Evolutionary conservation across 345 rosid species (phyloP).

Genomic region (Erysimum cheiranthoides): DNA sequence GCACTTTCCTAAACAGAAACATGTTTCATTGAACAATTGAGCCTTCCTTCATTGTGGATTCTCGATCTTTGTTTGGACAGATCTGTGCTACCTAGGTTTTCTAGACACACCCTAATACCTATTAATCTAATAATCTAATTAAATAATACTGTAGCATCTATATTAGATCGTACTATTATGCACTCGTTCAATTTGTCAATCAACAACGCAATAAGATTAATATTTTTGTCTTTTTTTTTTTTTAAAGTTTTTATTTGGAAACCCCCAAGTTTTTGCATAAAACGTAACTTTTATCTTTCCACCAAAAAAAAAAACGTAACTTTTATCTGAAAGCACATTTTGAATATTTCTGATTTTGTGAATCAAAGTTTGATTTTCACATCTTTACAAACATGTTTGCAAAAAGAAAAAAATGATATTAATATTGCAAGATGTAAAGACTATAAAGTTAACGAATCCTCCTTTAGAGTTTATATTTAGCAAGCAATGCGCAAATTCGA

Average conservation of each 20-base stretch:
- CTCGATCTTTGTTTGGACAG: constrained; percentile 43
- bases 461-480: too few species aligned
- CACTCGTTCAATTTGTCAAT: constrained; percentile 17
- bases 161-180: constrained; percentile 3
- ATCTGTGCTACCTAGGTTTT: constrained; percentile 42
- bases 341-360: background rate
- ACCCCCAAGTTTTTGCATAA: too few species aligned
- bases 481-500: background rate
- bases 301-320: too few species aligned
- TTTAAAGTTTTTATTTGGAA: background rate
- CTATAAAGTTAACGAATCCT: too few species aligned
- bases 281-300: too few species aligned
- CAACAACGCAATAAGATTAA: background rate
- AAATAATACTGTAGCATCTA: background rate
- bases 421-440: too few species aligned
- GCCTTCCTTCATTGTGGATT: constrained; percentile 30
- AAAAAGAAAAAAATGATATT: too few species aligned
- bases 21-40: constrained; percentile 40
- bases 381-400: too few species aligned
- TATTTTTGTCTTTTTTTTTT: background rate
- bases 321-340: background rate
- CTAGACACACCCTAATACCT: constrained; percentile 25
- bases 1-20: constrained; percentile 37
- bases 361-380: too few species aligned
- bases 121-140: background rate